phyloP scores from a whole-genome alignment of 2,329 filamentous ascomycete species.

The Ceratocystis diversiconidia region DNA sequence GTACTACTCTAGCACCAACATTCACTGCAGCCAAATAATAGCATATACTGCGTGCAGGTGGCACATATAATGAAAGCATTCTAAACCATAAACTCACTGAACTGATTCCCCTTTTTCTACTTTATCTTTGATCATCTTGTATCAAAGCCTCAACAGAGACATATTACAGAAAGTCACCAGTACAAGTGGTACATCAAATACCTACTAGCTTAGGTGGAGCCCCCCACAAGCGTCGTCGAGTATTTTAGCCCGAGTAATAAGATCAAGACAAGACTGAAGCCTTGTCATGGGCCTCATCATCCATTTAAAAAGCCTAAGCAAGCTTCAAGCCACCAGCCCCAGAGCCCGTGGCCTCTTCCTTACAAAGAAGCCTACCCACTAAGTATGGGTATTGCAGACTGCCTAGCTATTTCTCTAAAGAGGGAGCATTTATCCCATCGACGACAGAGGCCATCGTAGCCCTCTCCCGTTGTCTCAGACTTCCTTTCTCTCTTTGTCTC shows the following conservation, averaged over 20 bases:
- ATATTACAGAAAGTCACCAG: background rate
- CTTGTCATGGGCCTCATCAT: background rate
- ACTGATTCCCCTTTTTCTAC: no score
- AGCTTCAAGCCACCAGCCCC: background rate
- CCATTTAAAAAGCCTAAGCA: background rate
- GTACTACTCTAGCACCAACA: background rate
- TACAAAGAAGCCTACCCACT: background rate
- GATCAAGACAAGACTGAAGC: no score
- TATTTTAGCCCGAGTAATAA: background rate
- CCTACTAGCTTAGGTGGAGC: background rate
- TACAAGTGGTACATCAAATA: background rate
- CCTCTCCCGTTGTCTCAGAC: no score
- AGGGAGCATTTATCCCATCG: background rate
- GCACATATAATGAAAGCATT: background rate
- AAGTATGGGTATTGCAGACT: background rate
- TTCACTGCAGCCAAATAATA: background rate
- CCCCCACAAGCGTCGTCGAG: background rate
- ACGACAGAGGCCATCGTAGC: background rate
- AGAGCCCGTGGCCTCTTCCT: slow-evolving; percentile 15
- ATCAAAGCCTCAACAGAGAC: background rate
- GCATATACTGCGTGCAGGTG: background rate
- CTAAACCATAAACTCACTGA: no score
- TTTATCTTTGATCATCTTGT: no score
- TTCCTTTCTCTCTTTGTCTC: background rate
- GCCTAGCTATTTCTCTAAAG: background rate